These are phyloP conservation scores for Fusarium annulatum DNA, from an alignment of 2,329 filamentous ascomycete species.

Conservation along the genomic window DNA sequence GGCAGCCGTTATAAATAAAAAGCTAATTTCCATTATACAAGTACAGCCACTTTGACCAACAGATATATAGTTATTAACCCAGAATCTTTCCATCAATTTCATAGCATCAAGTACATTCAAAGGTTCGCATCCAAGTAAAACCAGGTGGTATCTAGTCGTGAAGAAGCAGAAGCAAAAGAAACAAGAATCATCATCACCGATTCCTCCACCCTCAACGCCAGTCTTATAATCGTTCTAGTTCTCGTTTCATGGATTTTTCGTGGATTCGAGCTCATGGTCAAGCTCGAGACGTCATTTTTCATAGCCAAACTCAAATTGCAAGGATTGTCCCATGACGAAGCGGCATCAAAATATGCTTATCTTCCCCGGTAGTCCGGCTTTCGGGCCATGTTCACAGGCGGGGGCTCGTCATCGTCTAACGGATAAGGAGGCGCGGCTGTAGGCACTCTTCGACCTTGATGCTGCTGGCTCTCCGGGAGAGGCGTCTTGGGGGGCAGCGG, in stretches of 20 bases:
- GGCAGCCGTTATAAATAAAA: not conserved
- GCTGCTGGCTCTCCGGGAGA: constrained; percentile 63
- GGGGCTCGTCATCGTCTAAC: constrained; percentile 81
- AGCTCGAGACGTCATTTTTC: not conserved
- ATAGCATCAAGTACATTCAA: constrained; percentile 14
- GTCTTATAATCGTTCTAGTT: constrained; percentile 7
- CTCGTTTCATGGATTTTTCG: constrained; percentile 1
- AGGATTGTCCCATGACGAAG: not conserved
- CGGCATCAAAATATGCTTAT: not conserved
- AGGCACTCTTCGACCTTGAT: constrained; percentile 48
- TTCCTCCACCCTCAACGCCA: constrained; percentile 24
- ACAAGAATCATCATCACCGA: constrained; percentile 12
- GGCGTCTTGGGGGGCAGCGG: constrained; percentile 83
- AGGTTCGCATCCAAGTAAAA: constrained; percentile 25
- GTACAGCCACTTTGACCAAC: not conserved
- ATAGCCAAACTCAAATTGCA: not conserved
- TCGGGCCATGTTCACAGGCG: constrained; percentile 83
- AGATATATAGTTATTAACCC: constrained; percentile 5
- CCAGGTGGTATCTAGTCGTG: constrained; percentile 41
- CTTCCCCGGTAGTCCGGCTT: constrained; percentile 79
- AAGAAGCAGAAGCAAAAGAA: constrained; percentile 25
- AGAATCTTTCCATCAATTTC: constrained; percentile 6
- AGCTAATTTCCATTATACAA: constrained; percentile 2
- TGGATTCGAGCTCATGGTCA: not conserved
- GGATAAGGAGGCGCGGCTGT: constrained; percentile 77